Percentiles rank a stretch among this genome's conserved stretches.
Conservation (phyloP, 1,139 yeast species). For the Geotrichum reessii region DNA sequence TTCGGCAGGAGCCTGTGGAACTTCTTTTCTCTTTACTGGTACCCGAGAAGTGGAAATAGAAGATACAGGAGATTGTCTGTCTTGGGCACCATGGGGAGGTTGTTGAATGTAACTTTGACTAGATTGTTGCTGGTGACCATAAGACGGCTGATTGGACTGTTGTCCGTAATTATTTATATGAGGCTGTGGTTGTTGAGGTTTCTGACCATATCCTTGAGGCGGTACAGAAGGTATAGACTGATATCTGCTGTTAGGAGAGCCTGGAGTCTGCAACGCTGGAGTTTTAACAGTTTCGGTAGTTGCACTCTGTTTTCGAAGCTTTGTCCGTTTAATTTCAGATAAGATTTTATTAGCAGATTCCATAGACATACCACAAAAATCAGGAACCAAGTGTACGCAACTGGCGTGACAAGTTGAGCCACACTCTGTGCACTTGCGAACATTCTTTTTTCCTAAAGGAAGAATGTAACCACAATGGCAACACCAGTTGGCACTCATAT, state of each 20-base stretch:
- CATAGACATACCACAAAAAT: slow-evolving; percentile 97
- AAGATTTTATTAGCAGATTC: slow-evolving; percentile 90
- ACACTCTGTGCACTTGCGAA: slow-evolving; percentile 93
- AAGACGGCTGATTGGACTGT: background rate
- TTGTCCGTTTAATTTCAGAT: slow-evolving; percentile 76
- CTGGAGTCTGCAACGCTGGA: background rate
- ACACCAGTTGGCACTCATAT: slow-evolving; percentile 97
- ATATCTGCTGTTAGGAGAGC: background rate
- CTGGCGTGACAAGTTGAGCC: slow-evolving; percentile 90
- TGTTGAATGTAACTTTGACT: background rate
- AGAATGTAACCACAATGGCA: slow-evolving; percentile 96
- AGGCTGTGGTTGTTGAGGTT: background rate
- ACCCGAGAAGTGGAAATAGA: slow-evolving; percentile 3
- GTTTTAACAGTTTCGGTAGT: slow-evolving; percentile 17
- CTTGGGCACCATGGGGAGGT: background rate
- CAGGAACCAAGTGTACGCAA: slow-evolving; percentile 93
- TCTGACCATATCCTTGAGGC: background rate
- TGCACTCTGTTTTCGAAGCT: slow-evolving; percentile 40
- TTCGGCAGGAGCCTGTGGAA: slow-evolving; percentile 3
- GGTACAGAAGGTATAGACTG: background rate
- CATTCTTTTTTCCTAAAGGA: slow-evolving; percentile 92
- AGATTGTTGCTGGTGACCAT: slow-evolving; percentile 1
- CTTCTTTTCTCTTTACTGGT: slow-evolving; percentile 20
- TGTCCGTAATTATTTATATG: background rate
- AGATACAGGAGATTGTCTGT: slow-evolving; percentile 2